Evolutionary conservation across 2,329 filamentous ascomycete species (phyloP), one percentile per base, ranked within the genome.

Genomic region (Ophiocordyceps camponoti-floridani): DNA sequence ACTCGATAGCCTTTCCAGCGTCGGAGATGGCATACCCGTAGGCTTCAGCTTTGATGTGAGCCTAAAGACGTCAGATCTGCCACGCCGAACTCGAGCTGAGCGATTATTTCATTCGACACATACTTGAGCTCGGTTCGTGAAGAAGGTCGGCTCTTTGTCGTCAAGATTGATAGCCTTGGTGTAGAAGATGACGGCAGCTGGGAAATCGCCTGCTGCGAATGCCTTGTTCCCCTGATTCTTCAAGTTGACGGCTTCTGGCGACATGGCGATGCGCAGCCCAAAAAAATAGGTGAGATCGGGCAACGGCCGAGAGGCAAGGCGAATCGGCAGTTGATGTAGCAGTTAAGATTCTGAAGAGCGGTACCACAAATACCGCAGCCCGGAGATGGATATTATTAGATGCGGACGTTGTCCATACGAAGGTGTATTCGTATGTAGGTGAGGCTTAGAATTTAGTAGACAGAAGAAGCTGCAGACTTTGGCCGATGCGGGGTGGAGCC

Each of bases 161-260:
- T 94, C 80, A 53, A 84, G 66, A 48, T 83, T 79, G 58, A 98
- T 96, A 26, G 89, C 89, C 64, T 93, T 75, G 45, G 77, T 78
- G 63, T 98, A 98, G 52, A 79, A 77, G 2, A 88, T 79, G 50
- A 94, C 73, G 8, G 91, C 91, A 3, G 72, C 67, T 11, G 73
- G 75, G 83, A 84, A 98, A 68, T 96, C 83, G 56, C 94, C 86
- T 30, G 78, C 70, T 46, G 79, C 77, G 65, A 96, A 96, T 44
- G 87, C 87, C 58, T 88, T 84, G 66, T 98, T 98, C 60, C 91
- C 91, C 63, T 93, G 75, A 63, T 93, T 82, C 69, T 98, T 98
- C 54, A 94, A 70, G 58, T 81, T 82, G 53, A 79, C 74, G 44
- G 89, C 89, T 62, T 84, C 77, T 60, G 84, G 53, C 47, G 65